Percentiles rank a stretch among this genome's conserved stretches.
Conservation (phyloP, 1,284 basidiomycete genomes). For the Apiotrichum brassicae region DNA sequence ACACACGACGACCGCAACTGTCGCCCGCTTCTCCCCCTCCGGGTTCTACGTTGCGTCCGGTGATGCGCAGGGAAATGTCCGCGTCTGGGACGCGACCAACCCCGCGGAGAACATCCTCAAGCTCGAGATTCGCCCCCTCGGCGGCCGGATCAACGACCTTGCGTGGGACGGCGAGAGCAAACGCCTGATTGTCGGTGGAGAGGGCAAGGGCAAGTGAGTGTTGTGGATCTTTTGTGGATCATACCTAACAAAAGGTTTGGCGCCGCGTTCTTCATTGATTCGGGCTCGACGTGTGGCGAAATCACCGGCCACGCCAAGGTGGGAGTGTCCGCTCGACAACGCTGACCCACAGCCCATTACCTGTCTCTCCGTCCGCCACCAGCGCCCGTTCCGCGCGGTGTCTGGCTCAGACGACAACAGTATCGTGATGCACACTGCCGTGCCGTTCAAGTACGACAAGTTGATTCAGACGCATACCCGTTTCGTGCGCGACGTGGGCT, state of each 20-base stretch:
- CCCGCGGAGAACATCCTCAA: constrained; percentile 73
- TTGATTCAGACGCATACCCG: constrained; percentile 84
- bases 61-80: constrained; percentile 71
- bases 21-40: constrained; percentile 85
- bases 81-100: constrained; percentile 89
- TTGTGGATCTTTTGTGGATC: background rate
- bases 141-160: constrained; percentile 83
- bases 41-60: constrained; percentile 94
- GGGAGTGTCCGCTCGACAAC: background rate
- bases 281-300: constrained; percentile 85
- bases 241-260: constrained; percentile 58
- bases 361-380: constrained; percentile 79
- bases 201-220: constrained; percentile 76
- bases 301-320: constrained; percentile 90
- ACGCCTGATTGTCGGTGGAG: constrained; percentile 91
- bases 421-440: constrained; percentile 70
- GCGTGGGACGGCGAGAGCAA: constrained; percentile 97
- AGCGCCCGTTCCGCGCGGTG: constrained; percentile 85
- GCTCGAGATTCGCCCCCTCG: constrained; percentile 73
- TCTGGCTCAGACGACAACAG: constrained; percentile 76
- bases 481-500: constrained; percentile 90
- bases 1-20: constrained; percentile 77
- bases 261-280: constrained; percentile 79
- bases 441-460: constrained; percentile 85
- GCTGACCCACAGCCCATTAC: constrained; percentile 61